Evolutionary conservation across 2,329 filamentous ascomycete genomes (phyloP).

Genomic region (Zalaria sp.): DNA sequence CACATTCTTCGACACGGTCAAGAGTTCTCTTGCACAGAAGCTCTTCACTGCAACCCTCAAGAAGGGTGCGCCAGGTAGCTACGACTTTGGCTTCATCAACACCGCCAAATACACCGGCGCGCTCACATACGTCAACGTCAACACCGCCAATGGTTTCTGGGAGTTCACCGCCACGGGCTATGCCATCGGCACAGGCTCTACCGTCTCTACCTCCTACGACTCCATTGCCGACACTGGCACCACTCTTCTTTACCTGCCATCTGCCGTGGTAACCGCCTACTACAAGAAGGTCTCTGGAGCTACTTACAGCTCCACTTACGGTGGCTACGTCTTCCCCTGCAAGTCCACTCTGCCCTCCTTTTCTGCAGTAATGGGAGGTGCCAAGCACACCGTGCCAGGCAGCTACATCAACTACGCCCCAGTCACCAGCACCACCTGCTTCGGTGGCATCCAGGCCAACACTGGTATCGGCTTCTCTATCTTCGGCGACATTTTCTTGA

Average conservation of each 20-base stretch:
- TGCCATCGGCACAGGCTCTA: slow-evolving; percentile 31
- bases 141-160: slow-evolving; percentile 50
- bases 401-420: slow-evolving; percentile 35
- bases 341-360: slow-evolving; percentile 22
- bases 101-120: slow-evolving; percentile 41
- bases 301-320: slow-evolving; percentile 20
- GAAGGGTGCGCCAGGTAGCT: slow-evolving; percentile 36
- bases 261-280: slow-evolving; percentile 25
- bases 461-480: slow-evolving; percentile 44
- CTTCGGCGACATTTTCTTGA: slow-evolving; percentile 63
- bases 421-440: slow-evolving; percentile 41
- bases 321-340: slow-evolving; percentile 28
- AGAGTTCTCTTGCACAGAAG: slow-evolving; percentile 32
- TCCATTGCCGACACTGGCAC: slow-evolving; percentile 60
- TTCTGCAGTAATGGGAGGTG: slow-evolving; percentile 38
- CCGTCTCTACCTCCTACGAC: slow-evolving; percentile 27
- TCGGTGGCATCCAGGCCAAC: slow-evolving; percentile 48
- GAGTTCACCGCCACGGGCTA: slow-evolving; percentile 43
- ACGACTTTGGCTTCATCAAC: slow-evolving; percentile 48
- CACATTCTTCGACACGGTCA: slow-evolving; percentile 49
- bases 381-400: slow-evolving; percentile 7
- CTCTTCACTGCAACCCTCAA: slow-evolving; percentile 46
- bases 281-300: slow-evolving; percentile 24
- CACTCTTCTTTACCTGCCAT: slow-evolving; percentile 43
- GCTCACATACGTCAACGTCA: slow-evolving; percentile 42